A percentile compares a stretch with the other conserved stretches of the same genome.
phyloP scores from a whole-genome alignment of 257 asterid genomes.

The Pogostemon cablin region DNA sequence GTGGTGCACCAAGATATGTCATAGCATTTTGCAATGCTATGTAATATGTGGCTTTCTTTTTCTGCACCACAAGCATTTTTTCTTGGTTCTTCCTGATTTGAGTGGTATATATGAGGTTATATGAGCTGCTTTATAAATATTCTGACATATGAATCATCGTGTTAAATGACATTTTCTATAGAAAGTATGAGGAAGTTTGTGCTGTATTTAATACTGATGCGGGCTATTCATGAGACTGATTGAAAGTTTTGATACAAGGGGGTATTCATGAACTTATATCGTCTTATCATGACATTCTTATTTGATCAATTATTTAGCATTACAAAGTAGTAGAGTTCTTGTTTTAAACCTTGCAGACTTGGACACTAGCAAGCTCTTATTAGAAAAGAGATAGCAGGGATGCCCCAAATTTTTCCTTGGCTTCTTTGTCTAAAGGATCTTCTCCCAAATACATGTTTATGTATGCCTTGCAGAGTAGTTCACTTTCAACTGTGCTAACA shows the following conservation, averaged over 20 bases:
- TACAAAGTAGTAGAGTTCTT: slow-evolving; percentile 7
- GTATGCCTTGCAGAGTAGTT: slow-evolving; percentile 45
- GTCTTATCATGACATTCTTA: slow-evolving; percentile 26
- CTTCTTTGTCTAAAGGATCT: slow-evolving; percentile 65
- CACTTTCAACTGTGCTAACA: background rate
- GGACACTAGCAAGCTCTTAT: slow-evolving; percentile 24
- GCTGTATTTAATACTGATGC: background rate
- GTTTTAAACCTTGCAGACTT: slow-evolving; percentile 40
- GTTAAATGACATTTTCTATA: background rate
- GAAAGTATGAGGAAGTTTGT: slow-evolving; percentile 24
- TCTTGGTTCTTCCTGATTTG: slow-evolving; percentile 1
- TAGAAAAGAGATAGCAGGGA: slow-evolving; percentile 49
- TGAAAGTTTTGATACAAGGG: background rate
- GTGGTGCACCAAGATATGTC: slow-evolving; percentile 25
- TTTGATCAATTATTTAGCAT: slow-evolving; percentile 35
- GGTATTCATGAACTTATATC: background rate
- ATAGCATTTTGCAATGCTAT: slow-evolving; percentile 21
- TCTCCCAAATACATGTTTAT: slow-evolving; percentile 57
- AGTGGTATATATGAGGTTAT: slow-evolving; percentile 15
- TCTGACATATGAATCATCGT: background rate
- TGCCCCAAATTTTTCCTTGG: slow-evolving; percentile 54
- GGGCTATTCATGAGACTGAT: background rate
- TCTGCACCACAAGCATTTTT: background rate
- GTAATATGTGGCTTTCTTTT: slow-evolving; percentile 10
- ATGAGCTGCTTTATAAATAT: slow-evolving; percentile 14